A percentile compares a stretch with the other conserved stretches of the same genome.
Conservation (phyloP, 108 stramenopile species). For the Cyclotella atomus region DNA sequence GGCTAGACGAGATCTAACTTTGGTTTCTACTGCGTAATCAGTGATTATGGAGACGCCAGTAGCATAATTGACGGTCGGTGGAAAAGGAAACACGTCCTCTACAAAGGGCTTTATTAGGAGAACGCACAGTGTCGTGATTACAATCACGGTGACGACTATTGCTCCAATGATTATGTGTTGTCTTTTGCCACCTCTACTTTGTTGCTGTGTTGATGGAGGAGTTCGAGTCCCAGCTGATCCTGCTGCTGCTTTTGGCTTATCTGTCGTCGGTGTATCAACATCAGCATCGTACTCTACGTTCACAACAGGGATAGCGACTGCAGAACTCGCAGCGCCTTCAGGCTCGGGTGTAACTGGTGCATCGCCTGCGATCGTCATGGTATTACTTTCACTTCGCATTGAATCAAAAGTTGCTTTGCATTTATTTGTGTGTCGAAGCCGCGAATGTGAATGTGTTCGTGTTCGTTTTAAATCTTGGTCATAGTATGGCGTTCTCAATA, state of each 20-base stretch:
- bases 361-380: neutral
- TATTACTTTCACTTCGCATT: neutral
- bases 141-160: neutral
- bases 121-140: neutral
- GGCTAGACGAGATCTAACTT: slow-evolving; percentile 13
- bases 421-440: neutral
- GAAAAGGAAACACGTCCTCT: too few species aligned
- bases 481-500: neutral
- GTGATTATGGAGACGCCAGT: slow-evolving; percentile 14
- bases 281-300: neutral
- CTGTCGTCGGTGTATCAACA: neutral
- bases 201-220: neutral
- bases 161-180: neutral
- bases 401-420: too few species aligned
- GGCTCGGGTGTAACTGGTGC: neutral
- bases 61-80: neutral
- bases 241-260: neutral
- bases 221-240: neutral
- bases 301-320: neutral
- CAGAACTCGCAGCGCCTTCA: neutral
- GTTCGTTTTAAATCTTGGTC: neutral
- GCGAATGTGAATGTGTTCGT: neutral
- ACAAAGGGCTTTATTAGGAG: too few species aligned
- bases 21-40: neutral
- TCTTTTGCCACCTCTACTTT: too few species aligned